A percentile compares a stretch with the other conserved stretches of the same genome.
These are phyloP conservation scores for Pleurostoma richardsiae DNA, from an alignment of 2,329 filamentous ascomycete species.

Conservation along the genomic window DNA sequence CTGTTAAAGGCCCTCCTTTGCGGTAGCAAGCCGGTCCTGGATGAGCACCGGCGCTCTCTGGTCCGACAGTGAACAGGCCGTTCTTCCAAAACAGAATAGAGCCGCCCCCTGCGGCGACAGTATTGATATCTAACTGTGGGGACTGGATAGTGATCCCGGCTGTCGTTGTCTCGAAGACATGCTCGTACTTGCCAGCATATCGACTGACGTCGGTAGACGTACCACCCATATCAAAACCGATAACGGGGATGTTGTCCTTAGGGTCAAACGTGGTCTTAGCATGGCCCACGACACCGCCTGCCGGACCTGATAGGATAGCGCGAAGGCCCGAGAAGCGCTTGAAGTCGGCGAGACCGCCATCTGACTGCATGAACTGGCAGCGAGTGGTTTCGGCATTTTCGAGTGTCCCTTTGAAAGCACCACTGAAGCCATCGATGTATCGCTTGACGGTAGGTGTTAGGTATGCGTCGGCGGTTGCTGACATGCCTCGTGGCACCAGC, in stretches of 20 bases:
- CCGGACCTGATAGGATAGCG: conserved; percentile 5
- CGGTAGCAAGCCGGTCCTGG: conserved; percentile 5
- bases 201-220: conserved; percentile 6
- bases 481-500: conserved; percentile 64
- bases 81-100: conserved; percentile 5
- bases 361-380: conserved; percentile 88
- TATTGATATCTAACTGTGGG: conserved; percentile 6
- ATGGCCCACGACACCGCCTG: conserved; percentile 5
- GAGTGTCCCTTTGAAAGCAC: conserved; percentile 70
- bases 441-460: conserved; percentile 68
- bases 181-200: conserved; percentile 4
- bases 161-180: conserved; percentile 7
- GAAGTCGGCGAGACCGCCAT: conserved; percentile 23
- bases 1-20: conserved; percentile 5
- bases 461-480: conserved; percentile 69
- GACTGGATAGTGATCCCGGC: conserved; percentile 4
- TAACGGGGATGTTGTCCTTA: not conserved
- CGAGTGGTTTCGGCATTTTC: conserved; percentile 56
- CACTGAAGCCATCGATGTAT: conserved; percentile 65
- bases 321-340: conserved; percentile 1
- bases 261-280: conserved; percentile 2
- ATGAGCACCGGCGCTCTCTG: conserved; percentile 1
- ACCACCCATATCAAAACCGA: conserved; percentile 6
- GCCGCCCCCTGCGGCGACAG: conserved; percentile 3
- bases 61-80: conserved; percentile 3